These are phyloP conservation scores for Rhodotorula diobovata DNA, from an alignment of 768 basidiomycete species.

Conservation along the genomic window DNA sequence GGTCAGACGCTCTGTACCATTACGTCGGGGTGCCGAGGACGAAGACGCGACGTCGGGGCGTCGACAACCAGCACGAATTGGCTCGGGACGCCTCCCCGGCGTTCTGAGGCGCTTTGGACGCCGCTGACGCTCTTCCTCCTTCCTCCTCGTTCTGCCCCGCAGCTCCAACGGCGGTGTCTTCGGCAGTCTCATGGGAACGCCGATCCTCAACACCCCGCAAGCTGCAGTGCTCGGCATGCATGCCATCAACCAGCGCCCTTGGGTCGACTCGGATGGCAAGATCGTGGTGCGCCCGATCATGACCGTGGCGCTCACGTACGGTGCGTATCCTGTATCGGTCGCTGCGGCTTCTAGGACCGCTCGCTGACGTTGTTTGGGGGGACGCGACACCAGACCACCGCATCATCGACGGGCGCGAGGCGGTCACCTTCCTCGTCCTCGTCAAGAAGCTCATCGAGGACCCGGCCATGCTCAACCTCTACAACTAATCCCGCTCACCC, in stretches of 20 bases:
- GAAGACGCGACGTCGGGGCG: no score
- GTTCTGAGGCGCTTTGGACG: no score
- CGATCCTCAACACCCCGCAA: constrained; percentile 92
- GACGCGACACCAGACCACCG: constrained; percentile 59
- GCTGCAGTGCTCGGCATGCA: constrained; percentile 84
- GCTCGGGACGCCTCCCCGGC: no score
- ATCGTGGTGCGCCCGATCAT: constrained; percentile 96
- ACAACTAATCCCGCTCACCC: not conserved
- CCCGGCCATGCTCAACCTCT: constrained; percentile 52
- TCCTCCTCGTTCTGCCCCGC: not conserved
- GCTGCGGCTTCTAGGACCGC: no score
- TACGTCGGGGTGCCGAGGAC: no score
- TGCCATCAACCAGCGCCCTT: constrained; percentile 65
- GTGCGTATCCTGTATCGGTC: no score
- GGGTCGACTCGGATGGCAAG: constrained; percentile 87
- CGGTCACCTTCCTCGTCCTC: constrained; percentile 92
- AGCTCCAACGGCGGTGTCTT: constrained; percentile 99
- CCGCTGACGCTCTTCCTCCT: not conserved
- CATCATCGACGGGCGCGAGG: constrained; percentile 85
- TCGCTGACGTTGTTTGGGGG: not conserved
- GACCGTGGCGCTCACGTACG: constrained; percentile 65
- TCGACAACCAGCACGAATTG: no score
- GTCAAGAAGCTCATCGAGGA: constrained; percentile 92
- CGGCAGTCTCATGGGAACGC: constrained; percentile 94
- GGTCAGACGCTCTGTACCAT: no score